A percentile compares a stretch with the other conserved stretches of the same genome.
These are phyloP conservation scores for Hydrangea macrophylla DNA, from an alignment of 148 eudicot species.

Conservation along the genomic window DNA sequence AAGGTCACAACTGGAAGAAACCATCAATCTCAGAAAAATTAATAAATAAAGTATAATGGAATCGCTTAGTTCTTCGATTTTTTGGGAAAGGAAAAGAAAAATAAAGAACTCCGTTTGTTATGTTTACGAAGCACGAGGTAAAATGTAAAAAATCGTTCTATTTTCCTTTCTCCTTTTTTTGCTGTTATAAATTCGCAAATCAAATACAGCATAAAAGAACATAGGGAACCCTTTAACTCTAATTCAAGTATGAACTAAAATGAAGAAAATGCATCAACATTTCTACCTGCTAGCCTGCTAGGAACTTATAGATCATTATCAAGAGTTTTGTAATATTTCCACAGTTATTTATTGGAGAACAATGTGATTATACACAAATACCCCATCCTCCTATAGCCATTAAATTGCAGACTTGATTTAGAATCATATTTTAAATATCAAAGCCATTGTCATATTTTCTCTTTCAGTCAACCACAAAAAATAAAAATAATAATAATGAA, in stretches of 20 bases:
- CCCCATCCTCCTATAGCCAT: not conserved
- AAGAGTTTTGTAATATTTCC: not conserved
- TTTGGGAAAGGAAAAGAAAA: too few relatives aligned
- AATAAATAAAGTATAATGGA: not conserved
- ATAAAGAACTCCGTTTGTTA: not conserved
- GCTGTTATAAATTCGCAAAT: too few relatives aligned
- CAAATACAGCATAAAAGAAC: too few relatives aligned
- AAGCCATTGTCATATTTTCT: too few relatives aligned
- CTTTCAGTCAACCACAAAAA: not conserved
- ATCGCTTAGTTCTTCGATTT: too few relatives aligned
- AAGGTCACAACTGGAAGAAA: not conserved
- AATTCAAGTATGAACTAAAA: too few relatives aligned
- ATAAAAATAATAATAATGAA: not conserved
- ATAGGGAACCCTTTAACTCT: too few relatives aligned
- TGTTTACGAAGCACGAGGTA: too few relatives aligned
- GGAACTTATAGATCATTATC: not conserved
- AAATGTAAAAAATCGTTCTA: too few relatives aligned
- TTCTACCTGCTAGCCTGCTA: not conserved
- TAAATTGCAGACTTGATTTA: not conserved
- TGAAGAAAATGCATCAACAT: not conserved
- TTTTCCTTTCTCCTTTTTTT: too few relatives aligned
- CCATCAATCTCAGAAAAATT: not conserved
- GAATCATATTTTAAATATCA: not conserved
- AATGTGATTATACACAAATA: not conserved
- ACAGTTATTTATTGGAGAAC: not conserved